These are phyloP conservation scores for Aspergillus neotritici DNA, from an alignment of 2,329 filamentous ascomycete genomes.

Conservation along the genomic window DNA sequence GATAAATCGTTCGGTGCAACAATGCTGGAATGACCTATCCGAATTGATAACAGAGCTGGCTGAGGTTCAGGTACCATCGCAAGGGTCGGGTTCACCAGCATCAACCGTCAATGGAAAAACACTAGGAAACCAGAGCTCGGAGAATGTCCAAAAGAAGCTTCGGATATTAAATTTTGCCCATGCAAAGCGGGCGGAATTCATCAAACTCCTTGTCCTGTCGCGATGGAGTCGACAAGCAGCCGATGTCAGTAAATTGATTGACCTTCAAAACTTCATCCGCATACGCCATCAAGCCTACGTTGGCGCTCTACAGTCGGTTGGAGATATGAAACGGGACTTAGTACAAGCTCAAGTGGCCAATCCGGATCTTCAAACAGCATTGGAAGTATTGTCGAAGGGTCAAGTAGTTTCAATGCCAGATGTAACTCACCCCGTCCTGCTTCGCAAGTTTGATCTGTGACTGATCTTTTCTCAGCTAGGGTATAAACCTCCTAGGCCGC, in stretches of 20 bases:
- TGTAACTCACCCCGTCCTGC: constrained; percentile 44
- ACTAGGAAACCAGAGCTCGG: constrained; percentile 36
- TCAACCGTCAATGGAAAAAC: constrained; percentile 23
- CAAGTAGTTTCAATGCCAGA: constrained; percentile 74
- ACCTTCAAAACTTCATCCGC: constrained; percentile 71
- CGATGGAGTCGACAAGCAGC: constrained; percentile 80
- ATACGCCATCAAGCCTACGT: constrained; percentile 58
- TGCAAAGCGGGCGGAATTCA: constrained; percentile 76
- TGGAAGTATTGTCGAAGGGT: constrained; percentile 76
- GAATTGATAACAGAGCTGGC: constrained; percentile 66
- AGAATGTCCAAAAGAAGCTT: constrained; percentile 71
- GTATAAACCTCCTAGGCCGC: constrained; percentile 67
- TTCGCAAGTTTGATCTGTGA: constrained; percentile 13
- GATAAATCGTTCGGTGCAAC: constrained; percentile 72
- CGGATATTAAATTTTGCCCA: constrained; percentile 71
- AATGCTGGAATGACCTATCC: constrained; percentile 71
- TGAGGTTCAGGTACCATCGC: constrained; percentile 56
- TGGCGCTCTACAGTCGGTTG: constrained; percentile 56
- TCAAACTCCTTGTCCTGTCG: constrained; percentile 83
- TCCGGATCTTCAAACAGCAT: constrained; percentile 83
- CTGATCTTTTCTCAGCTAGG: constrained; percentile 50
- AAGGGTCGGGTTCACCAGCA: constrained; percentile 26
- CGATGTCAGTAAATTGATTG: constrained; percentile 80
- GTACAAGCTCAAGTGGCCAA: constrained; percentile 71
- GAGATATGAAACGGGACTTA: constrained; percentile 68